phyloP scores from a whole-genome alignment of 352 stramenopile genomes.

The Phytophthora pinifolia region DNA sequence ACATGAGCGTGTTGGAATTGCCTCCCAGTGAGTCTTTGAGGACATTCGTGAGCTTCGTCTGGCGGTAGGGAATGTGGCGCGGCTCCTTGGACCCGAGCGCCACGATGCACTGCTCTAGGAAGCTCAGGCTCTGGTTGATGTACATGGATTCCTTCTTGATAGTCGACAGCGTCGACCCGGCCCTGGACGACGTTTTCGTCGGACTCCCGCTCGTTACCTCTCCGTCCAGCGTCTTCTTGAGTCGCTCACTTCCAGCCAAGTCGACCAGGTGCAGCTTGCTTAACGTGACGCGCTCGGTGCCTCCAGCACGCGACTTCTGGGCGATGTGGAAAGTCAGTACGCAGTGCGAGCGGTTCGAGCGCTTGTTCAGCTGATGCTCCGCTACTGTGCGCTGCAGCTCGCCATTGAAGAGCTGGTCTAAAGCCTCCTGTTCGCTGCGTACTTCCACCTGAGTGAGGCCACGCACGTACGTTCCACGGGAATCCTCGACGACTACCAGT shows the following conservation, averaged over 20 bases:
- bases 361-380: slow-evolving; percentile 93
- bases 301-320: slow-evolving; percentile 77
- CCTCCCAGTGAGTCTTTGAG: slow-evolving; percentile 94
- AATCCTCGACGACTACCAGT: slow-evolving; percentile 86
- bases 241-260: slow-evolving; percentile 92
- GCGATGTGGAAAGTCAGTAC: slow-evolving; percentile 93
- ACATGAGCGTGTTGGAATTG: slow-evolving; percentile 95
- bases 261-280: slow-evolving; percentile 95
- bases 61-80: slow-evolving; percentile 90
- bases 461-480: slow-evolving; percentile 79
- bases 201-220: slow-evolving; percentile 20
- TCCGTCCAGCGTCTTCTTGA: slow-evolving; percentile 92
- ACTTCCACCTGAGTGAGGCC: slow-evolving; percentile 87
- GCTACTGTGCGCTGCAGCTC: slow-evolving; percentile 93
- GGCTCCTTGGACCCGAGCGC: slow-evolving; percentile 73
- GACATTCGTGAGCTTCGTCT: slow-evolving; percentile 95
- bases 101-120: slow-evolving; percentile 95
- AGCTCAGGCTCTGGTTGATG: slow-evolving; percentile 97
- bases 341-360: slow-evolving; percentile 93
- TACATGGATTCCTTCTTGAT: slow-evolving; percentile 97
- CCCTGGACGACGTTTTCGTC: slow-evolving; percentile 16
- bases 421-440: slow-evolving; percentile 78
- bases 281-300: slow-evolving; percentile 72
- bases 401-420: slow-evolving; percentile 92
- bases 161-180: slow-evolving; percentile 43